A percentile compares a stretch with the other conserved stretches of the same genome.
Conservation (phyloP, 23 red algal species). For the Gracilaria gracilis region DNA sequence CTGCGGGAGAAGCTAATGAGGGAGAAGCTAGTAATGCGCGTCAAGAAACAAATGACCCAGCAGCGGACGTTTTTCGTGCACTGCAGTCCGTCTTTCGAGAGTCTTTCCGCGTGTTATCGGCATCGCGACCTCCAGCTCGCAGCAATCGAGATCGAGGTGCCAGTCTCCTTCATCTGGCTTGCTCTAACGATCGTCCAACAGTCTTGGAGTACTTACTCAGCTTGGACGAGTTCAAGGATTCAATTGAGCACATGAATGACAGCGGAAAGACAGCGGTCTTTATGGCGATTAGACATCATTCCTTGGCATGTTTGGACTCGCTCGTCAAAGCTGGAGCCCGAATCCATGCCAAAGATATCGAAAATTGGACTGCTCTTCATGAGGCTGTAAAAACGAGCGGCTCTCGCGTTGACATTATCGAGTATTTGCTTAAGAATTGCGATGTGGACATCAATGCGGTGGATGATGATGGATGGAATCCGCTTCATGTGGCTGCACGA, state of each 20-base stretch:
- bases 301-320: slow-evolving; percentile 36
- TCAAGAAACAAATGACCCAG: slow-evolving; percentile 11
- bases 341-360: slow-evolving; percentile 59
- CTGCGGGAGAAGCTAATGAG: neutral
- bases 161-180: slow-evolving; percentile 44
- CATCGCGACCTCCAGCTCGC: slow-evolving; percentile 11
- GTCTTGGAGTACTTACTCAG: slow-evolving; percentile 31
- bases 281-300: slow-evolving; percentile 64
- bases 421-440: slow-evolving; percentile 55
- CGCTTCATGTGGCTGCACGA: slow-evolving; percentile 49
- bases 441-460: slow-evolving; percentile 49
- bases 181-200: slow-evolving; percentile 31
- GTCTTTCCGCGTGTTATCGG: neutral
- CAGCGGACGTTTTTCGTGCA: slow-evolving; percentile 8
- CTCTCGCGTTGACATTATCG: slow-evolving; percentile 30
- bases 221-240: slow-evolving; percentile 34
- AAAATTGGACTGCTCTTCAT: slow-evolving; percentile 67
- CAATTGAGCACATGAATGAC: slow-evolving; percentile 63
- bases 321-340: slow-evolving; percentile 52
- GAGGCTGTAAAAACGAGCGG: slow-evolving; percentile 57
- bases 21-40: neutral
- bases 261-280: slow-evolving; percentile 65
- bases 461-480: slow-evolving; percentile 71
- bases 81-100: slow-evolving; percentile 29
- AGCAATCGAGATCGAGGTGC: slow-evolving; percentile 61